These are phyloP conservation scores for Penicillium sp. DNA, from an alignment of 2,329 filamentous ascomycete species.

Conservation along the genomic window DNA sequence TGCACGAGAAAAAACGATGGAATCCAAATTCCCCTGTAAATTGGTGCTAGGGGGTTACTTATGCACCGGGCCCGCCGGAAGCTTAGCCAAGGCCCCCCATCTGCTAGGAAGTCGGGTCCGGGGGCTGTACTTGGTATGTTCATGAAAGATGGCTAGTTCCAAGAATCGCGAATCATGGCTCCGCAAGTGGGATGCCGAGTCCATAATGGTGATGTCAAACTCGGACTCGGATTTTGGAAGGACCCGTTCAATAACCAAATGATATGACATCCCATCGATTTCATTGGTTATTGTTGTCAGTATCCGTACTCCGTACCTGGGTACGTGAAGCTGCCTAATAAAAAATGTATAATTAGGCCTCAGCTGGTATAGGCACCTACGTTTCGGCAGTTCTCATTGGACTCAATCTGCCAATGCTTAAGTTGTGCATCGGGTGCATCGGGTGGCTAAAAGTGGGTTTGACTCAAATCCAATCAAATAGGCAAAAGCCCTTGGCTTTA, in stretches of 20 bases:
- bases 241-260: not conserved
- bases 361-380: not conserved
- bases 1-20: not conserved
- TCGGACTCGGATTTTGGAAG: not conserved
- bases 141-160: not conserved
- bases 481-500: not conserved
- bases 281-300: not conserved
- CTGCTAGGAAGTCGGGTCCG: not conserved
- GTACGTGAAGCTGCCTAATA: no score
- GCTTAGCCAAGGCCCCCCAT: constrained; percentile 13
- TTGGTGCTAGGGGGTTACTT: constrained; percentile 16
- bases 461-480: not conserved
- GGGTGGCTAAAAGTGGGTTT: not conserved
- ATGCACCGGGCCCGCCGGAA: constrained; percentile 23
- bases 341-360: not conserved
- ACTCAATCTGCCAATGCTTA: not conserved
- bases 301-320: not conserved
- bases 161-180: no score
- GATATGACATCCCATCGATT: no score
- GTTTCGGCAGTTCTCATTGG: not conserved
- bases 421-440: not conserved
- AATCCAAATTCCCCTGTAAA: not conserved
- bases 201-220: constrained; percentile 15
- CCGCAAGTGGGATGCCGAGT: no score
- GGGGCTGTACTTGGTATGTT: constrained; percentile 2